phyloP scores from a whole-genome alignment of 1,284 basidiomycete species.

The Cryptococcus jaspeensis region DNA sequence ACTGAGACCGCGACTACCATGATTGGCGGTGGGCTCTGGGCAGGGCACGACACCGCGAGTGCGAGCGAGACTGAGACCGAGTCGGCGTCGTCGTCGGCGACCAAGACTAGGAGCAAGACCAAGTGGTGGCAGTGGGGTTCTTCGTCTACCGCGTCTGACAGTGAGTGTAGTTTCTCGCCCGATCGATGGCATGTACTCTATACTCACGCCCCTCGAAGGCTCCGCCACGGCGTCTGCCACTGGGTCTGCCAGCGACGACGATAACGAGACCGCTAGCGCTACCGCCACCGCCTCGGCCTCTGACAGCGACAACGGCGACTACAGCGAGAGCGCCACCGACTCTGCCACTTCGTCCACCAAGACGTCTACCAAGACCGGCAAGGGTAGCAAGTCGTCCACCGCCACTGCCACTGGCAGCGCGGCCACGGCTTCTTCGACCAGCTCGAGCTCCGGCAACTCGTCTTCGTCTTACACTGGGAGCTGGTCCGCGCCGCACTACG shows the following conservation, averaged over 20 bases:
- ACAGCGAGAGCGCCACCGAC: slow-evolving; percentile 5
- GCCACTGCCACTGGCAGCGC: too few relatives aligned
- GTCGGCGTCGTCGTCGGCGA: not conserved
- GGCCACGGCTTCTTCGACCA: not conserved
- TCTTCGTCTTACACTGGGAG: not conserved
- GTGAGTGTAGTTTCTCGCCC: too few relatives aligned
- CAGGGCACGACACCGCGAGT: not conserved
- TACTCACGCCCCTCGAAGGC: too few relatives aligned
- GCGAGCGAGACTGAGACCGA: not conserved
- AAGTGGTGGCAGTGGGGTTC: not conserved
- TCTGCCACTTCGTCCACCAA: slow-evolving; percentile 5
- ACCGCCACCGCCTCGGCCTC: not conserved
- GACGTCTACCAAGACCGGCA: not conserved
- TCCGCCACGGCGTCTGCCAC: slow-evolving; percentile 4
- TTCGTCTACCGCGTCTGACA: too few relatives aligned
- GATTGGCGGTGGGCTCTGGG: slow-evolving; percentile 16
- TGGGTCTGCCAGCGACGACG: not conserved
- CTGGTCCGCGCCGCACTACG: slow-evolving; percentile 42
- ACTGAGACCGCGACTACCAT: not conserved
- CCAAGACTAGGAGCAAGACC: not conserved
- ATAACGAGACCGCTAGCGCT: not conserved
- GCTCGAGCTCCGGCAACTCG: slow-evolving; percentile 7
- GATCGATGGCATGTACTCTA: too few relatives aligned
- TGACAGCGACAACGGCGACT: not conserved
- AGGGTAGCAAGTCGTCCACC: slow-evolving; percentile 2